Evolutionary conservation across 192 early-diverging fungal species (phyloP).

Genomic region (Umbelopsis ramanniana): DNA sequence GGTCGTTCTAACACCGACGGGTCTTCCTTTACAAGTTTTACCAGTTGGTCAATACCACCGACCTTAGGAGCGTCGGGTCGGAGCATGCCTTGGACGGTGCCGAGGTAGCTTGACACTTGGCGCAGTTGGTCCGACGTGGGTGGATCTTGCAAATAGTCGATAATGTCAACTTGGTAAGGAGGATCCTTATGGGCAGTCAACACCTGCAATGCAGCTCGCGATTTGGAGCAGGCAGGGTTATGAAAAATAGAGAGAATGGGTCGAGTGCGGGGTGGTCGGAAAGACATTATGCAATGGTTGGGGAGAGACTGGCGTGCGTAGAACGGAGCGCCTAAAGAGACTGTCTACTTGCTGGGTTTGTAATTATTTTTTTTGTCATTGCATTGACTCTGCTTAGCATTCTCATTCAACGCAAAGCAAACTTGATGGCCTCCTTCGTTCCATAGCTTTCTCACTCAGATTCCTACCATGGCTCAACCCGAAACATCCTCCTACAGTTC

Average conservation of each 20-base stretch:
- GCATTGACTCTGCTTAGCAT: background rate
- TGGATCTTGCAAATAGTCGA: slow-evolving; percentile 29
- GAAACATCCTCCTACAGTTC: background rate
- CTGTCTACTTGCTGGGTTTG: too few species aligned
- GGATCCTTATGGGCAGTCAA: slow-evolving; percentile 25
- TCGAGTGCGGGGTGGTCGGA: slow-evolving; percentile 28
- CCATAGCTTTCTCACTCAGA: background rate
- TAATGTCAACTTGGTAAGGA: slow-evolving; percentile 26
- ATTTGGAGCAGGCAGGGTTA: slow-evolving; percentile 40
- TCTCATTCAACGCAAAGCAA: background rate
- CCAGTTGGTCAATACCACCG: slow-evolving; percentile 14
- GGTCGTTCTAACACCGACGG: slow-evolving; percentile 32
- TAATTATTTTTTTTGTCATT: background rate
- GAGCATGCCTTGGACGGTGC: slow-evolving; percentile 27
- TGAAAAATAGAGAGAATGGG: slow-evolving; percentile 45
- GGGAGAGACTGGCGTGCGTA: too few species aligned
- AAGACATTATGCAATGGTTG: slow-evolving; percentile 28
- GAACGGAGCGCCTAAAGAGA: too few species aligned
- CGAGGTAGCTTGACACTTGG: slow-evolving; percentile 26
- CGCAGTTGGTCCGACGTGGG: slow-evolving; percentile 32
- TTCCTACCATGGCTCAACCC: background rate
- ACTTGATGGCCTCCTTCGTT: background rate
- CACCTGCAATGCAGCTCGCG: slow-evolving; percentile 21
- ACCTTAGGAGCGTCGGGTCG: slow-evolving; percentile 38
- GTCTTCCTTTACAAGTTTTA: slow-evolving; percentile 26